Conservation (phyloP, 1,139 yeast genomes). For the Sugiyamaella castrensis region DNA sequence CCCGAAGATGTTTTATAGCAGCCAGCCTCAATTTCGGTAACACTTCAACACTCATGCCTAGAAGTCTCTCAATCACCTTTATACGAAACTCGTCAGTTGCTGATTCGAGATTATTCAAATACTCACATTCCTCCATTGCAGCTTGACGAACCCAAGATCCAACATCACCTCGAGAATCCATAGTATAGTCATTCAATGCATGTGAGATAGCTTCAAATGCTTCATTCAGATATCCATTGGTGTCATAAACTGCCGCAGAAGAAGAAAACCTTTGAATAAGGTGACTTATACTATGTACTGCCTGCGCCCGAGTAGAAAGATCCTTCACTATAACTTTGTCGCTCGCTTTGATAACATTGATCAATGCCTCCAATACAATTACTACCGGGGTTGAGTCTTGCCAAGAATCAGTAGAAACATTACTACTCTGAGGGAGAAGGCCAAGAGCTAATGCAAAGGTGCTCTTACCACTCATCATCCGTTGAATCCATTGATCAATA, state of each 20-base stretch:
- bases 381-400: neutral
- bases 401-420: no score
- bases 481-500: conserved; percentile 16
- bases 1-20: conserved; percentile 30
- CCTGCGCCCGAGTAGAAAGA: conserved; percentile 15
- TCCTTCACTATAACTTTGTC: conserved; percentile 7
- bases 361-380: neutral
- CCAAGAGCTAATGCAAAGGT: conserved; percentile 20
- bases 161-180: conserved; percentile 42
- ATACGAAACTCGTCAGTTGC: conserved; percentile 14
- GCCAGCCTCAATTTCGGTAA: conserved; percentile 42
- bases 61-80: conserved; percentile 38
- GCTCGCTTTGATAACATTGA: conserved; percentile 1
- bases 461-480: conserved; percentile 17
- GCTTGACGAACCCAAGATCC: conserved; percentile 69
- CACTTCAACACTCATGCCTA: conserved; percentile 56
- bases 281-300: conserved; percentile 16
- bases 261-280: neutral
- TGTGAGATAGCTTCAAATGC: conserved; percentile 16
- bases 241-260: no score
- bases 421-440: neutral
- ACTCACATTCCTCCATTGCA: conserved; percentile 36
- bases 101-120: conserved; percentile 4
- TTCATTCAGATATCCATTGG: no score
- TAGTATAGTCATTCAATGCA: conserved; percentile 37